Evolutionary conservation across 352 stramenopile genomes (phyloP).

Genomic region (Aphanomyces stellatus): DNA sequence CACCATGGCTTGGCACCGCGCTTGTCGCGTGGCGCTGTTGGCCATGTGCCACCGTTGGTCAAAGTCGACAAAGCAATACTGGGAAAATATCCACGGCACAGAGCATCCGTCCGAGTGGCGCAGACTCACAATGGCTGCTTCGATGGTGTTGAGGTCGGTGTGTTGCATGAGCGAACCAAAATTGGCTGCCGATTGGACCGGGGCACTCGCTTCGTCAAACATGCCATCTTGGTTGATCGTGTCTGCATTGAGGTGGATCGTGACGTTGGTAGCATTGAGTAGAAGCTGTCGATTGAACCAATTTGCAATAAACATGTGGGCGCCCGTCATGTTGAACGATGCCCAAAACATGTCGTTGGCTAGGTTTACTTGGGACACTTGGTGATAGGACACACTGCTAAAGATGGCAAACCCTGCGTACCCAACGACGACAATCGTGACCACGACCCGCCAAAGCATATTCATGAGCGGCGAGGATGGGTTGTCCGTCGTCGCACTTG

Average conservation of each 20-base stretch:
- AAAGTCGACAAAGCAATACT: constrained; percentile 16
- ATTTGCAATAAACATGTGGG: not conserved
- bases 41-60: constrained; percentile 7
- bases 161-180: no score
- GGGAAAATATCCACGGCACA: constrained; percentile 4
- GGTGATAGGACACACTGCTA: not conserved
- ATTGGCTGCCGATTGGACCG: no score
- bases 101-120: not conserved
- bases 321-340: not conserved
- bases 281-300: constrained; percentile 10
- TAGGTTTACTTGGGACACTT: not conserved
- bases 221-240: no score
- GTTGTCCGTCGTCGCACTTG: not conserved
- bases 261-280: no score
- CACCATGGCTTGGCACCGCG: constrained; percentile 2
- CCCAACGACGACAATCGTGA: not conserved
- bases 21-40: not conserved
- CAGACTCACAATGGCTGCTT: not conserved
- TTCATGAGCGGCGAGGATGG: no score
- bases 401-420: not conserved
- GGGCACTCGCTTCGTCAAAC: no score
- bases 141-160: no score
- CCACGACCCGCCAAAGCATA: no score
- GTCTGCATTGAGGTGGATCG: no score
- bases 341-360: constrained; percentile 11